Conservation (phyloP, 1,284 basidiomycete genomes). For the Trichosporon inkin region DNA sequence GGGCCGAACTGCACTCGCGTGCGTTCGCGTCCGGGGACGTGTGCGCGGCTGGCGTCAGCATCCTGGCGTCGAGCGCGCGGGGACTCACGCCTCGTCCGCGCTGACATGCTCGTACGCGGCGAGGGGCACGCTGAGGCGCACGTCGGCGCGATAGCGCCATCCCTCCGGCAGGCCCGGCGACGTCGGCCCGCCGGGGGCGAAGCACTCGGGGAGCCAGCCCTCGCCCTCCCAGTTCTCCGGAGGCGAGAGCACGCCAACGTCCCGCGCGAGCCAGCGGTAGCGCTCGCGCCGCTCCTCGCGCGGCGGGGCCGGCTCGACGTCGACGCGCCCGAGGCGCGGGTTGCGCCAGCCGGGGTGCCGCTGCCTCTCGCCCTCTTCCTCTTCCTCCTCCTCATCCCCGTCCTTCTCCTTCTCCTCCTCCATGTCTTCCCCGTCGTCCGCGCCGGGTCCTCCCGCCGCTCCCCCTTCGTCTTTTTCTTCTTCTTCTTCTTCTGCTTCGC, state of each 20-base stretch:
- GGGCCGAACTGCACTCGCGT: background rate
- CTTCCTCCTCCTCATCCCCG: background rate
- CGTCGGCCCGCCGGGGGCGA: background rate
- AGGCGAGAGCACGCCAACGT: constrained; percentile 21
- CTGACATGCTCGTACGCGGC: background rate
- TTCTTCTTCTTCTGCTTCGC: too few species aligned
- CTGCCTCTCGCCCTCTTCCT: background rate
- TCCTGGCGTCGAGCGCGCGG: background rate
- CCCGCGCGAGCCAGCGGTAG: constrained; percentile 10
- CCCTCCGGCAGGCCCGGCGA: constrained; percentile 13
- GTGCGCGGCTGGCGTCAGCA: background rate
- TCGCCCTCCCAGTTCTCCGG: constrained; percentile 48
- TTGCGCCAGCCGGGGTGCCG: background rate
- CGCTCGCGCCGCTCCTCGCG: constrained; percentile 5
- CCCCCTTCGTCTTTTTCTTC: too few species aligned
- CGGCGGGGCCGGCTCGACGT: background rate
- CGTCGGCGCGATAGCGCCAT: constrained; percentile 34
- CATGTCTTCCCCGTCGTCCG: background rate
- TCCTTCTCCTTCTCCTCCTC: background rate
- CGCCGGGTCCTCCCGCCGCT: too few species aligned
- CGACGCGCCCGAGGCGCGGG: background rate
- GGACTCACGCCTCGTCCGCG: constrained; percentile 19
- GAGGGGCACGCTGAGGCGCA: constrained; percentile 31
- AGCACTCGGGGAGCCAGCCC: constrained; percentile 47
- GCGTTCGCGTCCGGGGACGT: background rate